phyloP scores from a whole-genome alignment of 225 moss, liverwort and hornwort genomes.

The Polytrichum commune region DNA sequence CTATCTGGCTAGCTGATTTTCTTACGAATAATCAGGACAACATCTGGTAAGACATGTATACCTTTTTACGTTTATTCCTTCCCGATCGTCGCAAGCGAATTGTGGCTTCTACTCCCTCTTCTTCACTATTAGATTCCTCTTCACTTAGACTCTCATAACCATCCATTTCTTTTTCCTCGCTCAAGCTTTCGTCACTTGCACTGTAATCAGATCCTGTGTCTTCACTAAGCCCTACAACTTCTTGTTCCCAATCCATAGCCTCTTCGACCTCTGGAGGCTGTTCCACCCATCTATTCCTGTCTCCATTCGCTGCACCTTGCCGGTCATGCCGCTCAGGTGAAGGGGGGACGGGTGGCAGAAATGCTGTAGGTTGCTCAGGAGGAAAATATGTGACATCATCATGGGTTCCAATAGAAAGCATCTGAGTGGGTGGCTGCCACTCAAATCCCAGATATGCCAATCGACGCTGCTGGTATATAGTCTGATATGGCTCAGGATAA shows the following conservation, averaged over 20 bases:
- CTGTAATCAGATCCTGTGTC: conserved; percentile 99
- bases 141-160: conserved; percentile 64
- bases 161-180: conserved; percentile 51
- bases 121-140: conserved; percentile 72
- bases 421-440: conserved; percentile 79
- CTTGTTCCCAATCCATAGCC: conserved; percentile 97
- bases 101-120: conserved; percentile 59
- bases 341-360: conserved; percentile 56
- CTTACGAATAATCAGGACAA: too few relatives aligned
- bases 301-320: conserved; percentile 40
- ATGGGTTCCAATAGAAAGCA: conserved; percentile 71
- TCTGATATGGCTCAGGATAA: conserved; percentile 92
- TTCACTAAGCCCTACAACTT: conserved; percentile 71
- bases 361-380: conserved; percentile 61
- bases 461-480: conserved; percentile 86
- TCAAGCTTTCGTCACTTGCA: conserved; percentile 80
- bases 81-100: conserved; percentile 79
- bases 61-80: conserved; percentile 87
- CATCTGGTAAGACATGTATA: conserved; percentile 13
- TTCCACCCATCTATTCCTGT: conserved; percentile 86
- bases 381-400: conserved; percentile 85
- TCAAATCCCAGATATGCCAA: conserved; percentile 85
- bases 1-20: too few relatives aligned
- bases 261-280: conserved; percentile 88
- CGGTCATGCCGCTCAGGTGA: conserved; percentile 71